Base-by-base conservation (phyloP, 805 yeast species). In the Cyberlindnera maclurae region DNA sequence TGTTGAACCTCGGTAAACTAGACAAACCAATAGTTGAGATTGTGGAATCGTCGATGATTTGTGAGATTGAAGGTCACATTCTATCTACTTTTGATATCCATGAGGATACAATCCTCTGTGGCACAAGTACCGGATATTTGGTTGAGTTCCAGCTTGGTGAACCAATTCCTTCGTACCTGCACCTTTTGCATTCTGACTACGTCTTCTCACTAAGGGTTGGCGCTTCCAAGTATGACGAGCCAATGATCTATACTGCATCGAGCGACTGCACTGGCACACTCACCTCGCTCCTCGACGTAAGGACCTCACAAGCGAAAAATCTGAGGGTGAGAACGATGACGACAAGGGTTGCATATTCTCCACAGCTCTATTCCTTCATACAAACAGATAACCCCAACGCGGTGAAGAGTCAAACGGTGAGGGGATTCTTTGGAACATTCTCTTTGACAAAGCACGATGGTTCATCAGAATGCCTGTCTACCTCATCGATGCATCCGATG, bases 101-200 rank as follows among this genome's bases (percentile, higher is more conserved):
- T 5, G 26, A 63, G 5, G 59, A 63, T 3, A 61, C 52, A 11
- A 54, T 82, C 2, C 54, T 79, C 2, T 73, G 76, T 24, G 90
- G 89, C 0, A 68, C 75, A 5, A 55, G 65, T 3, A 70, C 73
- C 38, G 93, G 93, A 0, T 62, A 62, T 24, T 58, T 82, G 9
- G 78, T 77, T 0, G 87, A 80, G 50, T 79, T 68, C 41, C 29
- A 47, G 3, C 57, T 57, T 7, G 42, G 47, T 1, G 43, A 49
- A 3, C 26, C 33, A 2, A 12, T n/a, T 3, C 77, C 76, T 1
- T 60, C 68, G 1, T 67, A 44, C 41, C 54, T 64, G 18, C 50
- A 54, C 20, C 68, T 65, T 16, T 40, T 69, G 4, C 70, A 65
- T 38, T 56, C 60, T 4, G 60, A 67, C 0, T 60, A 61, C 38